Base-by-base conservation (phyloP, 1,139 yeast genomes). In the Kodamaea derodonti region DNA sequence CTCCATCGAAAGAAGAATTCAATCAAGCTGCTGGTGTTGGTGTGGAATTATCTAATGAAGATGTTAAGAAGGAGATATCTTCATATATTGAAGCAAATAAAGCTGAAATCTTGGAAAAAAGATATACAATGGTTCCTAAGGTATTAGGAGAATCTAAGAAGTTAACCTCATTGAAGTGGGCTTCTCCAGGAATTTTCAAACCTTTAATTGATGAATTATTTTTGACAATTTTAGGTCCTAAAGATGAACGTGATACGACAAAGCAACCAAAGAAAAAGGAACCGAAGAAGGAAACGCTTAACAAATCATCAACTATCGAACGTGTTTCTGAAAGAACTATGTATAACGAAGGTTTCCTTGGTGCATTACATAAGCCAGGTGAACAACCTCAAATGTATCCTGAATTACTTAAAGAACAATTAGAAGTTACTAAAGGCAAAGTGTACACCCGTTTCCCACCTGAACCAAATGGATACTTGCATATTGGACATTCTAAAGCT, bases 401-500 rank as follows among this genome's bases (percentile, higher is more conserved):
- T 25, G 95, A 86, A 54, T 69, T 85, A 35, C 81, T 86, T 83
- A 72, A 72, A 46, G 83, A 77, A 43, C 98, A 92, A 58, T 69
- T 87, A 49, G 76, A 72, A 37, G 78, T 77, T 43, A 87, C 95
- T 27, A 72, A 76, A 23, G 95, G 97, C 30, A 71, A 76, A 51
- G 97, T 92, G 14, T 80, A 75, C 52, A 94, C 98, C 1, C 79
- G 99, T 56, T 92, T 92, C 69, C 99, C 99, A 23, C 98, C 98
- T 5, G 98, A 92, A 64, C 98, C 98, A 34, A 90, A 90, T 58
- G 98, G 98, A 38, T 92, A 80, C 54, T 73, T 92, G 54, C 98
- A 92, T 58, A 92, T 92, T 60, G 99, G 99, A 30, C 99, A 92
- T 58, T 84, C 96, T 32, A 94, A 94, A 66, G 98, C 98, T 34